Percentiles rank a stretch among this genome's conserved stretches.
These are phyloP conservation scores for Didymella lethalis DNA, from an alignment of 2,329 filamentous ascomycete species.

Conservation along the genomic window DNA sequence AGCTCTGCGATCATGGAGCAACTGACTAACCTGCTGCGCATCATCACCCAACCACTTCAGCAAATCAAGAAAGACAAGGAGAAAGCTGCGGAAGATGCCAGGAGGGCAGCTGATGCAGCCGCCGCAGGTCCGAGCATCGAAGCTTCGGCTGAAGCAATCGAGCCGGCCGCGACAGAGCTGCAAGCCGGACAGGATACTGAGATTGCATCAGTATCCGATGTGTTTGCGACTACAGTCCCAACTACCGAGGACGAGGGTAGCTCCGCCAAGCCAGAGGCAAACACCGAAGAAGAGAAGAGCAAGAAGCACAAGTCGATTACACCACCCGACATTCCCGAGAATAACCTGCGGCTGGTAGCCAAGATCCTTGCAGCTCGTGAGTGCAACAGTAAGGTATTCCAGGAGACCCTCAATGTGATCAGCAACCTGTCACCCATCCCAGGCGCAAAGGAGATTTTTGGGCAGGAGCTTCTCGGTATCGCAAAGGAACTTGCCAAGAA, in stretches of 20 bases:
- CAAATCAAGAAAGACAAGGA: constrained; percentile 87
- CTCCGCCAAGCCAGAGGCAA: constrained; percentile 41
- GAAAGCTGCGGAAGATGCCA: constrained; percentile 59
- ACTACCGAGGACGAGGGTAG: constrained; percentile 29
- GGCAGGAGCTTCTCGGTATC: constrained; percentile 88
- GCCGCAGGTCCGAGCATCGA: constrained; percentile 25
- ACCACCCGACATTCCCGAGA: constrained; percentile 84
- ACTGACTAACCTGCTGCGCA: constrained; percentile 83
- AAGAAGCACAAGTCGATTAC: constrained; percentile 72
- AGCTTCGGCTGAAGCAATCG: constrained; percentile 29
- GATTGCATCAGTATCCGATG: constrained; percentile 54
- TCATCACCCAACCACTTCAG: constrained; percentile 86
- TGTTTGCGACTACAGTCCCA: constrained; percentile 12
- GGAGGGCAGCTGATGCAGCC: constrained; percentile 38
- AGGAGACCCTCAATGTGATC: constrained; percentile 97
- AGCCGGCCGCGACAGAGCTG: constrained; percentile 17
- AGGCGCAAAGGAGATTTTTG: constrained; percentile 87
- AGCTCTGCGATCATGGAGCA: constrained; percentile 97
- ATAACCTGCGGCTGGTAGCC: constrained; percentile 92
- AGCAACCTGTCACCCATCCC: constrained; percentile 96
- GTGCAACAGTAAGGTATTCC: constrained; percentile 97
- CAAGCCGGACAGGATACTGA: constrained; percentile 35
- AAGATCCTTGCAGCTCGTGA: constrained; percentile 96
- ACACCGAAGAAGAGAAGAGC: constrained; percentile 34
- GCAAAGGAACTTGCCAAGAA: constrained; percentile 84